A percentile compares a stretch with the other conserved stretches of the same genome.
phyloP scores from a whole-genome alignment of 2,329 filamentous ascomycete genomes.

The Rosellinia necatrix region DNA sequence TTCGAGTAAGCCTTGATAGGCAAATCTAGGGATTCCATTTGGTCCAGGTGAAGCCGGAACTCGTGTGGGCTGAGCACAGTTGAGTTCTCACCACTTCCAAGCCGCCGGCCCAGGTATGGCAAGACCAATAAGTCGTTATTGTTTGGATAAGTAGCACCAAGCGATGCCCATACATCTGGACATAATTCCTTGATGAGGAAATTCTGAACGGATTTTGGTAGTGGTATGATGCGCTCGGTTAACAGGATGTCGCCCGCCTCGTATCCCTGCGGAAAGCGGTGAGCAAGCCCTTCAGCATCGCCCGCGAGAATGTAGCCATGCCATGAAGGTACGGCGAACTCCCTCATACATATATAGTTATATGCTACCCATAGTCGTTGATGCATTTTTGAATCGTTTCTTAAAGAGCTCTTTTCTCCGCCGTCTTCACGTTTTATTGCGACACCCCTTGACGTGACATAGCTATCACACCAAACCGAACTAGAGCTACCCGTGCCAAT shows the following conservation, averaged over 20 bases:
- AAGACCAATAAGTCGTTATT: constrained; percentile 56
- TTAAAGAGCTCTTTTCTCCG: constrained; percentile 19
- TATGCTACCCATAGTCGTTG: neutral
- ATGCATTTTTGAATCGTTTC: constrained; percentile 27
- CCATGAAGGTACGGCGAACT: constrained; percentile 26
- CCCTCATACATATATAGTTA: neutral
- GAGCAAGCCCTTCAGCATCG: constrained; percentile 15
- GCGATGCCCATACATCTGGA: neutral
- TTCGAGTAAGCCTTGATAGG: constrained; percentile 43
- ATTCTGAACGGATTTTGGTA: constrained; percentile 21
- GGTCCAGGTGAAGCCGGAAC: constrained; percentile 53
- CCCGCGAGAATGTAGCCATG: neutral
- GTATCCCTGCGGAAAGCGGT: constrained; percentile 26
- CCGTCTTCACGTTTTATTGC: constrained; percentile 30
- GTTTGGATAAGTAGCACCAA: constrained; percentile 33
- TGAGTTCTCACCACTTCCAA: constrained; percentile 1
- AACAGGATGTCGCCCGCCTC: constrained; percentile 33
- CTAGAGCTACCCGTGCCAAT: constrained; percentile 21
- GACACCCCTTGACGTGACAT: neutral
- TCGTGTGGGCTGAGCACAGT: constrained; percentile 51
- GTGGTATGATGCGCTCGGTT: constrained; percentile 38
- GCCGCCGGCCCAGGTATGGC: constrained; percentile 51
- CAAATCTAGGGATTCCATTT: constrained; percentile 51
- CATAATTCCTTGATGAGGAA: constrained; percentile 31
- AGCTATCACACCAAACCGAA: constrained; percentile 16